These are phyloP conservation scores for Fusarium falciforme DNA, from an alignment of 2,329 filamentous ascomycete genomes.

Conservation along the genomic window DNA sequence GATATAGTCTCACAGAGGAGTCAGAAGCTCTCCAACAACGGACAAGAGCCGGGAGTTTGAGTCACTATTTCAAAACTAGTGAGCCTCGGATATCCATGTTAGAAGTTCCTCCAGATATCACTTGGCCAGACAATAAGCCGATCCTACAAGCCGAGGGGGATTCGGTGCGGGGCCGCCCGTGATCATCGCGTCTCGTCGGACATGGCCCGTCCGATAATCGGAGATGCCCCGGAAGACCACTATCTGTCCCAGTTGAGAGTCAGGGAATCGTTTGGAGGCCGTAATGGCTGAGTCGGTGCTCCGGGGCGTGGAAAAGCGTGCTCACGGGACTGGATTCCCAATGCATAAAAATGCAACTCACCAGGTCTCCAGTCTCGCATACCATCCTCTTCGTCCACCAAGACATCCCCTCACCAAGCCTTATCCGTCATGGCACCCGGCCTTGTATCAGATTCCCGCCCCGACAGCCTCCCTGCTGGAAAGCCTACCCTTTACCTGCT, in stretches of 20 bases:
- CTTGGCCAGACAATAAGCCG: background rate
- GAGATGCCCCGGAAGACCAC: background rate
- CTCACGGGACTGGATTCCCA: no score
- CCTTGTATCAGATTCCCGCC: background rate
- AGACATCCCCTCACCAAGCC: background rate
- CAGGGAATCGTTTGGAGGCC: background rate
- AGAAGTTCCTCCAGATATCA: background rate
- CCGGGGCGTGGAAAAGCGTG: background rate
- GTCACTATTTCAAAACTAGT: background rate
- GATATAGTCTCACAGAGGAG: slow-evolving; percentile 2
- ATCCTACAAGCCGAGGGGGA: background rate
- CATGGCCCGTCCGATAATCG: background rate
- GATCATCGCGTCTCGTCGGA: background rate
- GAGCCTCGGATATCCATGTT: background rate
- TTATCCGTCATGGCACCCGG: slow-evolving; percentile 18
- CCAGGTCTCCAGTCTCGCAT: background rate
- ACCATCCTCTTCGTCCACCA: background rate
- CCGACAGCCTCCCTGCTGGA: background rate
- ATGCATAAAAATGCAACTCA: slow-evolving; percentile 21
- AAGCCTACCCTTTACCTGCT: slow-evolving; percentile 56
- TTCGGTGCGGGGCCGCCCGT: slow-evolving; percentile 17
- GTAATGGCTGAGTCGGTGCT: no score
- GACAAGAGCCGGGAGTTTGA: background rate
- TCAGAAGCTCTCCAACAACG: background rate
- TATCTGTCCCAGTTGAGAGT: background rate